Evolutionary conservation across 768 basidiomycete species (phyloP).

Genomic region (Psilocybe cyanescens): DNA sequence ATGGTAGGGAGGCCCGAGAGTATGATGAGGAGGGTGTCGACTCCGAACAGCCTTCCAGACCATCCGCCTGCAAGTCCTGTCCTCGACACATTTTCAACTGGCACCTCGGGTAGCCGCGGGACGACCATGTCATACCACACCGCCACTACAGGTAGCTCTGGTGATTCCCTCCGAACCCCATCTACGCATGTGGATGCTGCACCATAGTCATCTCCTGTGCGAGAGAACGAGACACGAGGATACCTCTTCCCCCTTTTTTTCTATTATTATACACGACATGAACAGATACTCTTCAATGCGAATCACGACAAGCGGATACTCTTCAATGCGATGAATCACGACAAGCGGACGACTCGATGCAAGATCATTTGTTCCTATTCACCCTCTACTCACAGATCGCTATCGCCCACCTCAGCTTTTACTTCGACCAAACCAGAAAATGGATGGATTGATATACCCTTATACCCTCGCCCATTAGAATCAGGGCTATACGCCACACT

Average conservation of each 20-base stretch:
- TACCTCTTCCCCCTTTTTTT: neutral
- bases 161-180: conserved; percentile 10
- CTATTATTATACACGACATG: neutral
- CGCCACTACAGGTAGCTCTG: conserved; percentile 21
- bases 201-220: neutral
- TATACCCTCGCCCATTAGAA: no score
- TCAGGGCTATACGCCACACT: no score
- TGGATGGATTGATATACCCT: no score
- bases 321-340: no score
- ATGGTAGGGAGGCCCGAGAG: conserved; percentile 18
- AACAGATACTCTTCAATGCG: no score
- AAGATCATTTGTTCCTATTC: no score
- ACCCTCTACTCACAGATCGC: no score
- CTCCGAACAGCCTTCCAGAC: conserved; percentile 20
- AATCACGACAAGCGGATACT: neutral
- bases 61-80: conserved; percentile 5
- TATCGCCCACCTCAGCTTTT: no score
- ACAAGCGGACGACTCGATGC: no score
- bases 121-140: conserved; percentile 27
- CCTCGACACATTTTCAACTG: conserved; percentile 17
- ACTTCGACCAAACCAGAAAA: no score
- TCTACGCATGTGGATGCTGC: neutral
- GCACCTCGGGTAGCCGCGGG: conserved; percentile 23
- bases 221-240: neutral
- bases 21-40: conserved; percentile 14